phyloP scores from a whole-genome alignment of 495 filamentous ascomycete genomes.

The Extremus antarcticus region DNA sequence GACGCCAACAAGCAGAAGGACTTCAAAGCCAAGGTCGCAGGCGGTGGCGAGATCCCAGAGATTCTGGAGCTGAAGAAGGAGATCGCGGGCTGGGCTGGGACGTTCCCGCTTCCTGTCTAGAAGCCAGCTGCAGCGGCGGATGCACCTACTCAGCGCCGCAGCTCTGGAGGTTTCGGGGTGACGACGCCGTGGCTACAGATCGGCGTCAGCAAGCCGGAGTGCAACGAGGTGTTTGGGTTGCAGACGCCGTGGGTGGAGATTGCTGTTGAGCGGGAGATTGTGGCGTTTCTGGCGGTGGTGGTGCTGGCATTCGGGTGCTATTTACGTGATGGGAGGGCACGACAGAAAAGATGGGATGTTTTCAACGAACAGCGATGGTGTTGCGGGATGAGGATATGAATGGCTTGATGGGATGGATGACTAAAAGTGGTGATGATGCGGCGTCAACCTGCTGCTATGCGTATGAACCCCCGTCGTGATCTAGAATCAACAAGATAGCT shows the following conservation, averaged over 20 bases:
- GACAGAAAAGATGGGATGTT: too few relatives aligned
- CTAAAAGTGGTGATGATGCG: too few relatives aligned
- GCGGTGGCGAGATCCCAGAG: constrained; percentile 58
- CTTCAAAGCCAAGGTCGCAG: constrained; percentile 78
- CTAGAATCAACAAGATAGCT: too few relatives aligned
- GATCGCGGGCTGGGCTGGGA: constrained; percentile 75
- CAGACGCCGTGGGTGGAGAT: neutral
- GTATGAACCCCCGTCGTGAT: too few relatives aligned
- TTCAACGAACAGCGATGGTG: too few relatives aligned
- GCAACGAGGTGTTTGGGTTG: neutral
- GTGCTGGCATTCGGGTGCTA: too few relatives aligned
- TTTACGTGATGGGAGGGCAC: too few relatives aligned
- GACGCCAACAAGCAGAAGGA: constrained; percentile 98
- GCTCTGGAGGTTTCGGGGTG: neutral
- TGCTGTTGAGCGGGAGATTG: neutral
- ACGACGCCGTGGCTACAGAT: neutral
- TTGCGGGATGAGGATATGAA: too few relatives aligned
- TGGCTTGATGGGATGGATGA: too few relatives aligned
- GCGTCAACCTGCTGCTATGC: too few relatives aligned
- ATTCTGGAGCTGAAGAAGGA: constrained; percentile 78
- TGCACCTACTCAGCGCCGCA: neutral
- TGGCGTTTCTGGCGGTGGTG: neutral
- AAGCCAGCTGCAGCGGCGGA: neutral
- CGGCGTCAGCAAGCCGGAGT: too few relatives aligned
- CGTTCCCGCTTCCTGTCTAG: constrained; percentile 82